These are phyloP conservation scores for Nicotiana tomentosiformis DNA, from an alignment of 257 asterid species.

Conservation along the genomic window DNA sequence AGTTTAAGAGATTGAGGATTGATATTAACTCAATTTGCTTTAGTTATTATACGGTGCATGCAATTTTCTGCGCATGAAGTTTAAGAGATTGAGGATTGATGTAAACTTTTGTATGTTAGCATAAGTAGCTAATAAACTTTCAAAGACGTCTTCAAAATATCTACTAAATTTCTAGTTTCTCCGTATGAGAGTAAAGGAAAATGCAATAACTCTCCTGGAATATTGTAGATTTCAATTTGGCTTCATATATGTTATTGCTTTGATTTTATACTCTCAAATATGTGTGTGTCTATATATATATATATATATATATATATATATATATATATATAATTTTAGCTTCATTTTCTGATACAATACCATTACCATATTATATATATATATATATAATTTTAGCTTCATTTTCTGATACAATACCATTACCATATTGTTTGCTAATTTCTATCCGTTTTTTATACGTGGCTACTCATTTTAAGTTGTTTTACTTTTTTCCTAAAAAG, in stretches of 20 bases:
- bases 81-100: slow-evolving; percentile 1
- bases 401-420: neutral
- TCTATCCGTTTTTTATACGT: neutral
- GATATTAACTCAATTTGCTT: neutral
- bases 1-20: slow-evolving; percentile 2
- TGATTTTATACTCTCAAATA: neutral
- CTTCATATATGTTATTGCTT: neutral
- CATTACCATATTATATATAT: neutral
- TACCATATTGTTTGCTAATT: neutral
- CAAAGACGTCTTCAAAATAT: neutral
- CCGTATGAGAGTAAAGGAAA: neutral
- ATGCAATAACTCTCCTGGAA: neutral
- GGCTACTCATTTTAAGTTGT: neutral
- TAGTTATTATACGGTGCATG: neutral
- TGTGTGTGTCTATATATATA: neutral
- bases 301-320: neutral
- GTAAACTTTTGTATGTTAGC: neutral
- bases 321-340: neutral
- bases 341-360: neutral
- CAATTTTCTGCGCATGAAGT: neutral
- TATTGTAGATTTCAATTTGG: neutral
- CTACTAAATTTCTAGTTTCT: neutral
- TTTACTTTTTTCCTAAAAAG: neutral
- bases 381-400: neutral
- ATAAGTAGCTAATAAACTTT: slow-evolving; percentile 3